These are phyloP conservation scores for Penicillium sp. DNA, from an alignment of 2,329 filamentous ascomycete species.

Conservation along the genomic window DNA sequence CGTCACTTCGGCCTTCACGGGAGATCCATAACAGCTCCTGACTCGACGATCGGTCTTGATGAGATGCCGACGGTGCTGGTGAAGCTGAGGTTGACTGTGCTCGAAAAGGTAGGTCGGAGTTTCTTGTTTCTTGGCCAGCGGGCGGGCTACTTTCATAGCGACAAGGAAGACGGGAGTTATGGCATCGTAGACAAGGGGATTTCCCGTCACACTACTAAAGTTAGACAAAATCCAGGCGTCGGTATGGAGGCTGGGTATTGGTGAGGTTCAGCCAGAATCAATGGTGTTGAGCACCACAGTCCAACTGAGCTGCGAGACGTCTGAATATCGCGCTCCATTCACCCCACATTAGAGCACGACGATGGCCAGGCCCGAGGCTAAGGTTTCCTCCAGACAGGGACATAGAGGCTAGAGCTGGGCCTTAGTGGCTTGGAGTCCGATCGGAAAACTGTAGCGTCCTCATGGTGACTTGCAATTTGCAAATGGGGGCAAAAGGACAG, in stretches of 20 bases:
- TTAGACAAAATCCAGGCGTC: conserved; percentile 4
- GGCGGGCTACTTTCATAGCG: conserved; percentile 26
- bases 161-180: conserved; percentile 30
- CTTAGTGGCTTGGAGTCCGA: neutral
- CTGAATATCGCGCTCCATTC: neutral
- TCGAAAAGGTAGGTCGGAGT: conserved; percentile 3
- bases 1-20: conserved; percentile 8
- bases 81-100: conserved; percentile 11
- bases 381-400: neutral
- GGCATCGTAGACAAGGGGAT: conserved; percentile 35
- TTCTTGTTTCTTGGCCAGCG: conserved; percentile 33
- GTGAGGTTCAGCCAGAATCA: too few relatives aligned
- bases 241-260: neutral
- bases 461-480: neutral
- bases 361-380: neutral
- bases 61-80: conserved; percentile 1
- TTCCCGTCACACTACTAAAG: conserved; percentile 31
- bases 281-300: neutral
- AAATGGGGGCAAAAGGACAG: neutral
- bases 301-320: neutral
- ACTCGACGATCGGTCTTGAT: neutral
- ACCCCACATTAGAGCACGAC: neutral
- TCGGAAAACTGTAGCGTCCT: neutral
- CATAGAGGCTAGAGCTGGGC: neutral
- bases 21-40: conserved; percentile 2